Evolutionary conservation across 352 stramenopile species (phyloP).

Genomic region (Pythium brachiatum): DNA sequence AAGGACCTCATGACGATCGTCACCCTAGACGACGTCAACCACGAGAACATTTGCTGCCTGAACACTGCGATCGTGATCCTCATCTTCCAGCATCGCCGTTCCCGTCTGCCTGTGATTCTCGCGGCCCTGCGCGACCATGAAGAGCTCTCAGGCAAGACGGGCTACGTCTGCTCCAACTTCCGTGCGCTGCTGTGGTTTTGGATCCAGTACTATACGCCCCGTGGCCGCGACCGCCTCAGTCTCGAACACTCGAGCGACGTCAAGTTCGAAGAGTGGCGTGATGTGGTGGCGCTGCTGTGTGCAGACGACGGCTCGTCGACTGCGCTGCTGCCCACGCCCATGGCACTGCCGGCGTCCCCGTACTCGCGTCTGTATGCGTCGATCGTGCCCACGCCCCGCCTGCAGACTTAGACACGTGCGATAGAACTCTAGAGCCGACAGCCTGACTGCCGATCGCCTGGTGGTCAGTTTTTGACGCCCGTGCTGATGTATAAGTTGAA

Average conservation of each 20-base stretch:
- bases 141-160: conserved; percentile 55
- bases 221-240: conserved; percentile 90
- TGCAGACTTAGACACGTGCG: not conserved
- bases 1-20: conserved; percentile 95
- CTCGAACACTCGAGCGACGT: conserved; percentile 95
- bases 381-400: conserved; percentile 4
- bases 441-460: not conserved
- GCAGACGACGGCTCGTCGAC: conserved; percentile 90
- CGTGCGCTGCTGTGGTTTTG: conserved; percentile 94
- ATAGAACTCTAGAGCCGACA: not conserved
- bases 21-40: conserved; percentile 93
- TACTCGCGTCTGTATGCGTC: conserved; percentile 64
- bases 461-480: conserved; percentile 1
- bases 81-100: conserved; percentile 92
- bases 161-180: conserved; percentile 89
- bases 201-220: conserved; percentile 95
- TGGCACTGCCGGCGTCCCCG: conserved; percentile 52
- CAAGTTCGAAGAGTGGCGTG: conserved; percentile 92
- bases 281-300: conserved; percentile 89
- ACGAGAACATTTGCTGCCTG: conserved; percentile 98
- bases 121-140: conserved; percentile 66
- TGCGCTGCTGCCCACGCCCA: conserved; percentile 63
- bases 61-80: conserved; percentile 96
- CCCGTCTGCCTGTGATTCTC: conserved; percentile 70
- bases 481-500: not conserved